phyloP scores from a whole-genome alignment of 2,329 filamentous ascomycete species.

The Sclerotiophoma versabilis region DNA sequence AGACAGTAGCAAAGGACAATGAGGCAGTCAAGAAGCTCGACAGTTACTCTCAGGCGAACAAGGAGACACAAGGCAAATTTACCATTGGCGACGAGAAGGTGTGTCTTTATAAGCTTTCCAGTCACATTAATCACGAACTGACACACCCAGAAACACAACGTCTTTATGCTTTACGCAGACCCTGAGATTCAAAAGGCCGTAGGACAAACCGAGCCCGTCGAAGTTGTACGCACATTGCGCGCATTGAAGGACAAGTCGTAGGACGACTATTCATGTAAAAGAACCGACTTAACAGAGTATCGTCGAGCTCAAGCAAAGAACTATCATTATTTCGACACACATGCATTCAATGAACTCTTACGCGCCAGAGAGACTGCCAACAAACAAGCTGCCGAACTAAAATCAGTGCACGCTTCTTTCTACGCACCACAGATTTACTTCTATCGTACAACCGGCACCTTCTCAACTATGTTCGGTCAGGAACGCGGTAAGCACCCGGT shows the following conservation, averaged over 20 bases:
- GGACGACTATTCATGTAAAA: conserved; percentile 6
- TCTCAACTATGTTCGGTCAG: neutral
- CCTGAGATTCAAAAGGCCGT: conserved; percentile 84
- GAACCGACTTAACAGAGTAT: neutral
- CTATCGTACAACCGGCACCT: neutral
- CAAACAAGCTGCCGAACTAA: neutral
- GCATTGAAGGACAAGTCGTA: conserved; percentile 80
- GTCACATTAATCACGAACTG: neutral
- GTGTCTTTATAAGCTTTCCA: conserved; percentile 24
- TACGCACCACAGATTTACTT: neutral
- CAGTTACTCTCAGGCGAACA: conserved; percentile 77
- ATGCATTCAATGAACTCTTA: conserved; percentile 1
- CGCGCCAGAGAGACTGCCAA: neutral
- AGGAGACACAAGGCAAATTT: conserved; percentile 92
- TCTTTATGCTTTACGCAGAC: conserved; percentile 94
- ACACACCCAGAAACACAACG: conserved; percentile 77
- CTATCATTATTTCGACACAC: neutral
- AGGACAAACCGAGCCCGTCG: conserved; percentile 78
- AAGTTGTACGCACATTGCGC: conserved; percentile 84
- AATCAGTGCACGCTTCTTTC: neutral
- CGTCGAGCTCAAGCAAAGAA: neutral
- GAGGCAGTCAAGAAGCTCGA: conserved; percentile 76
- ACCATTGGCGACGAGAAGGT: conserved; percentile 98
- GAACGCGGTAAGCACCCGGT: neutral
- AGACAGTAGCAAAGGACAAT: conserved; percentile 73